Conservation (phyloP, 306 rosid species). For the Fagus crenata region DNA sequence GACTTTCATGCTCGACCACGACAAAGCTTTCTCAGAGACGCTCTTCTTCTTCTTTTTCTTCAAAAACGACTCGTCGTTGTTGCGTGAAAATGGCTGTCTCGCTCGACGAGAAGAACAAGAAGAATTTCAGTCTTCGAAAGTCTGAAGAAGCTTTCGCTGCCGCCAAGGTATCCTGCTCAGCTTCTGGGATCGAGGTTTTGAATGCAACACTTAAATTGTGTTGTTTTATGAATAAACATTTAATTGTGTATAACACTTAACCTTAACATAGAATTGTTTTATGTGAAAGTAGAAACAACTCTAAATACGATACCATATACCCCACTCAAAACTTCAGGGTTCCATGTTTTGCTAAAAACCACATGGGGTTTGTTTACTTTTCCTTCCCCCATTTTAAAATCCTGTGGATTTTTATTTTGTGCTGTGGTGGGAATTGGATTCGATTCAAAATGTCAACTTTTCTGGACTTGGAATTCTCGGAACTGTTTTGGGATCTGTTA, state of each 20-base stretch:
- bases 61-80: slow-evolving; percentile 30
- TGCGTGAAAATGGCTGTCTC: slow-evolving; percentile 69
- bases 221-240: too few species aligned
- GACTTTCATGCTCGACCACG: slow-evolving; percentile 39
- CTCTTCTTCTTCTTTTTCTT: slow-evolving; percentile 24
- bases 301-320: too few species aligned
- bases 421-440: not conserved
- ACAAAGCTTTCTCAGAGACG: slow-evolving; percentile 27
- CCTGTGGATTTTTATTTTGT: not conserved
- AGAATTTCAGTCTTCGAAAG: slow-evolving; percentile 65
- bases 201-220: too few species aligned
- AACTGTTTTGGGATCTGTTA: too few species aligned
- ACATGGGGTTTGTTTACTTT: too few species aligned
- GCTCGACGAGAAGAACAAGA: slow-evolving; percentile 58
- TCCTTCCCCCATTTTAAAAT: too few species aligned
- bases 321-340: too few species aligned
- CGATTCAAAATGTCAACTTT: not conserved
- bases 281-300: too few species aligned
- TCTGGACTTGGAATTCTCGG: not conserved
- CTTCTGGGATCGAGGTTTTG: too few species aligned
- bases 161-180: slow-evolving; percentile 55
- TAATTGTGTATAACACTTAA: too few species aligned
- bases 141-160: slow-evolving; percentile 87
- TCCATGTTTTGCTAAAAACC: too few species aligned
- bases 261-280: too few species aligned